Evolutionary conservation across 306 rosid species (phyloP), one percentile per base, ranked within the genome.

Genomic region (Sesbania bispinosa): DNA sequence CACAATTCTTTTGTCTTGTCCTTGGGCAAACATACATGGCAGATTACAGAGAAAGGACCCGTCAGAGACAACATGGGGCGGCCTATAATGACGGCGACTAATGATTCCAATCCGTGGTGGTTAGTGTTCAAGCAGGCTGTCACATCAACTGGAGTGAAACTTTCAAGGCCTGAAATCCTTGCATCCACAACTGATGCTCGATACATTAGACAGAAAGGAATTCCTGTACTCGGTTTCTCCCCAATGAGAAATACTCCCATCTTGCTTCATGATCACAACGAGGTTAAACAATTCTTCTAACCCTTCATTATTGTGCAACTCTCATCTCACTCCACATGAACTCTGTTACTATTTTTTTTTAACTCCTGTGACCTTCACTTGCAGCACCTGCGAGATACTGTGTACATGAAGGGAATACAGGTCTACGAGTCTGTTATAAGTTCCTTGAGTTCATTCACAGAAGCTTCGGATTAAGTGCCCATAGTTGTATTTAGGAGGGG

Each of bases 41-140:
- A 90, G 97, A 78, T 94, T 3, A 62, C 4, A 60, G 82, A 87
- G 80, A 82, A 48, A 42, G 97, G 98, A 42, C 97, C 92, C 6
- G 3, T 74, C 26, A 85, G 84, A 80, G 96, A 94, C 82, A 20
- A 58, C 77, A 45, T 43, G 82, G 98, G 96, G 10, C 87, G 79
- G 38, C 93, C 96, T 0, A 23, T 94, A 39, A 53, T 85, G 84
- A 91, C 97, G 3, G 38, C 78, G n/a, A 70, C 88, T 4, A 71
- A 91, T 81, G 92, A 80, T 66, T 87, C 96, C 62, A 94, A 91
- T 79, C 93, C 97, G 18, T 94, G 97, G 99, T 94, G 97, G 97
- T 72, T 77, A 21, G 85, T 91, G 59, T 91, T 94, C 81, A 63
- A 83, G 78, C 81, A 85, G 74, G 96, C 97, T 21, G 63, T 90